Evolutionary conservation across 371 early-diverging fungal species (phyloP).

Genomic region (Phascolomyces articulosus): DNA sequence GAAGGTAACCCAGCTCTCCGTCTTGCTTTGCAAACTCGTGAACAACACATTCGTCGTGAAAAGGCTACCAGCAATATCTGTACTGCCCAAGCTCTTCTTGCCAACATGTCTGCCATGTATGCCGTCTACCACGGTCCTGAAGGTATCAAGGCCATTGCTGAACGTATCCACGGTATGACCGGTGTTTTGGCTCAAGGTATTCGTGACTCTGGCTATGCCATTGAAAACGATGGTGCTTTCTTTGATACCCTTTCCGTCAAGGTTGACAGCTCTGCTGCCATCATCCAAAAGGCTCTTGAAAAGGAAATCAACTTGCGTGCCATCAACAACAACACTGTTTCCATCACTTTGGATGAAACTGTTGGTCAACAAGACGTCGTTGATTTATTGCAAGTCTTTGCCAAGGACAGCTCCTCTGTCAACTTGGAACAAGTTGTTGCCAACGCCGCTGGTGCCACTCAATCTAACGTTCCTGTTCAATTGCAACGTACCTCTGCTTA

Average conservation of each 20-base stretch:
- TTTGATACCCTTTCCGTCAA: slow-evolving; percentile 94
- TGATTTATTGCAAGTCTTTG: slow-evolving; percentile 75
- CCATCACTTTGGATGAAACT: slow-evolving; percentile 92
- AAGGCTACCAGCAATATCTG: slow-evolving; percentile 98
- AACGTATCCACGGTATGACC: slow-evolving; percentile 90
- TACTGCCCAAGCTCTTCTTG: slow-evolving; percentile 93
- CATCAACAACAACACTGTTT: slow-evolving; percentile 74
- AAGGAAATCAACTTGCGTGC: slow-evolving; percentile 87
- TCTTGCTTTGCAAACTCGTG: slow-evolving; percentile 94
- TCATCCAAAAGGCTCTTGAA: slow-evolving; percentile 75
- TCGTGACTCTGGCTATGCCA: slow-evolving; percentile 64
- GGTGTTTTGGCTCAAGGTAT: slow-evolving; percentile 79
- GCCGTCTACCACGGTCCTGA: slow-evolving; percentile 97
- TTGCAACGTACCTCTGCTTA: slow-evolving; percentile 78
- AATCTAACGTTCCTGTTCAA: slow-evolving; percentile 59
- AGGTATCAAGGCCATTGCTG: slow-evolving; percentile 88
- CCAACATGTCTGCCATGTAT: slow-evolving; percentile 95
- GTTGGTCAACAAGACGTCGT: slow-evolving; percentile 80
- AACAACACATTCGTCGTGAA: slow-evolving; percentile 98
- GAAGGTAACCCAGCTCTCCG: slow-evolving; percentile 90
- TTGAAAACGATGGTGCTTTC: slow-evolving; percentile 79
- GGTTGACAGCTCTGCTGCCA: slow-evolving; percentile 61
- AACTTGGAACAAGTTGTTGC: slow-evolving; percentile 47
- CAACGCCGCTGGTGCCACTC: slow-evolving; percentile 36
- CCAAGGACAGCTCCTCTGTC: slow-evolving; percentile 54